Evolutionary conservation across 352 stramenopile species (phyloP).

Genomic region (Globisporangium barbulae): DNA sequence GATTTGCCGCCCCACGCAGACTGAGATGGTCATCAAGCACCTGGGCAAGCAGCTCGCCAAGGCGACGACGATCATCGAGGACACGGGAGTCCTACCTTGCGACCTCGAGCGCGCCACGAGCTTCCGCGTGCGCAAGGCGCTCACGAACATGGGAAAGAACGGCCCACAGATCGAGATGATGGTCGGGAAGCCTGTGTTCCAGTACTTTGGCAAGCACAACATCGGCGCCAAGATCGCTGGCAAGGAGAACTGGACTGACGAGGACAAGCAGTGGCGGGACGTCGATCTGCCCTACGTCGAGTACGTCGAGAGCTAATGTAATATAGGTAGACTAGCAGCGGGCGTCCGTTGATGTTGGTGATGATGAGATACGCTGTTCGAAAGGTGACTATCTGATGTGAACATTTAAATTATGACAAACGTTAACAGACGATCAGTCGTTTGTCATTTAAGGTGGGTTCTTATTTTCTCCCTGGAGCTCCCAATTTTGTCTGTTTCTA

Average conservation of each 20-base stretch:
- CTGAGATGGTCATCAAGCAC: conserved; percentile 69
- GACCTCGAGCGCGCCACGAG: conserved; percentile 66
- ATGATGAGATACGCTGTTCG: neutral
- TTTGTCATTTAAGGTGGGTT: too few species aligned
- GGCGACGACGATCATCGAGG: conserved; percentile 63
- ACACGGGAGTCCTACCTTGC: conserved; percentile 62
- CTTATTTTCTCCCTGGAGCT: too few species aligned
- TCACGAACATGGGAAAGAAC: conserved; percentile 31
- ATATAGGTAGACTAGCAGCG: neutral
- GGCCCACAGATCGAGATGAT: conserved; percentile 54
- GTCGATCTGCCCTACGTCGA: conserved; percentile 71
- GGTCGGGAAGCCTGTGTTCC: conserved; percentile 59
- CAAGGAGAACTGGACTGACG: conserved; percentile 50
- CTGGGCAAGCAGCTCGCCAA: conserved; percentile 57
- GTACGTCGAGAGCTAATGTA: conserved; percentile 53
- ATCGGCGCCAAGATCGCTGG: conserved; percentile 60
- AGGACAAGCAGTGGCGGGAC: conserved; percentile 61
- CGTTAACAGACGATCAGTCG: neutral
- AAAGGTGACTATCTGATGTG: neutral
- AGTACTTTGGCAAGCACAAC: conserved; percentile 58
- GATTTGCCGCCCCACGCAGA: conserved; percentile 63
- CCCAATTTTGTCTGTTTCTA: too few species aligned
- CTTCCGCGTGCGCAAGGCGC: conserved; percentile 55
- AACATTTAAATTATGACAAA: neutral
- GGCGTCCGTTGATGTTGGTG: too few species aligned